Conservation (phyloP, 176 grass and related monocot genomes). For the maize (Zea mays) region Zm-B73-REFERENCE-NAM-5.0 NC_050105.1:145825001-145825500, state of each 20-base stretch:
- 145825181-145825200: neutral
- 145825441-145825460: constrained; percentile 37
- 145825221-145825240: neutral
- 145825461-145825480: constrained; percentile 48
- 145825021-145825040: no score
- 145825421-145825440: constrained; percentile 48
- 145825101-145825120: no score
- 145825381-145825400: constrained; percentile 28
- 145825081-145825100: no score
- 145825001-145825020: no score
- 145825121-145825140: no score
- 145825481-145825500: constrained; percentile 38
- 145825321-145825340: constrained; percentile 38
- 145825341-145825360: constrained; percentile 56
- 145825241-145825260: neutral
- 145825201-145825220: neutral
- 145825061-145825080: no score
- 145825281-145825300: neutral
- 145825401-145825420: constrained; percentile 48
- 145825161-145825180: no score
- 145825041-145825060: no score
- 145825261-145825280: neutral
- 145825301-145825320: neutral
- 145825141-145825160: no score
- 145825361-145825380: constrained; percentile 28